These are phyloP conservation scores for Citrullus mucosospermus DNA, from an alignment of 306 rosid species.

Conservation along the genomic window DNA sequence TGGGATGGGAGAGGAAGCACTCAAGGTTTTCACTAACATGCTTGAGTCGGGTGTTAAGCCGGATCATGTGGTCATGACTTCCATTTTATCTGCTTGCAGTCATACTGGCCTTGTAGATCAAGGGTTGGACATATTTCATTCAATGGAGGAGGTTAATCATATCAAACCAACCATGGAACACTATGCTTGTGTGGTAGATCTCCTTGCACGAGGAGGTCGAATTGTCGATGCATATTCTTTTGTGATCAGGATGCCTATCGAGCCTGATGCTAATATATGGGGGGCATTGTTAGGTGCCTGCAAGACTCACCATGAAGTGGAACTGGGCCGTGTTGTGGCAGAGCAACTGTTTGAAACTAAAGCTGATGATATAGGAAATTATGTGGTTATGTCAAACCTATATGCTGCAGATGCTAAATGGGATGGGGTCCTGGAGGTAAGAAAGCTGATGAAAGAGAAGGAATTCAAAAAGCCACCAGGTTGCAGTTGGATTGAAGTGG, in stretches of 20 bases:
- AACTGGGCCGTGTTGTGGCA: conserved; percentile 55
- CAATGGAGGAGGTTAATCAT: conserved; percentile 48
- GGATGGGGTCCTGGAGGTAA: conserved; percentile 61
- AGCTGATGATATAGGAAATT: conserved; percentile 59
- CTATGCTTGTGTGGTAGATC: conserved; percentile 76
- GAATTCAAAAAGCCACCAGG: conserved; percentile 75
- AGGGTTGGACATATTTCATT: conserved; percentile 62
- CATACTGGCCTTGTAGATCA: conserved; percentile 66
- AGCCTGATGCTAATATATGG: conserved; percentile 72
- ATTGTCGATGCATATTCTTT: conserved; percentile 54
- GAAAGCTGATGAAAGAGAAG: conserved; percentile 50
- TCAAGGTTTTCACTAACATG: conserved; percentile 43
- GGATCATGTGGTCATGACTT: conserved; percentile 58
- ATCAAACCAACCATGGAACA: conserved; percentile 76
- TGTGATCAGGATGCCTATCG: conserved; percentile 44
- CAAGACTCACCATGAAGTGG: conserved; percentile 59
- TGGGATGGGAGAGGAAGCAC: conserved; percentile 73
- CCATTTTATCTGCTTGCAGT: conserved; percentile 75
- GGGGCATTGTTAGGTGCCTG: conserved; percentile 77
- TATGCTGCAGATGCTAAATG: conserved; percentile 74
- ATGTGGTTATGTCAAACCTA: conserved; percentile 63
- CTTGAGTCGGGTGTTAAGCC: conserved; percentile 51
- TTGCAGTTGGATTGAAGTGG: conserved; percentile 92
- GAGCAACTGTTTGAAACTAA: conserved; percentile 46
- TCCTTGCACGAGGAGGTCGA: conserved; percentile 65